These are phyloP conservation scores for Talaromyces albobiverticillius DNA, from an alignment of 2,329 filamentous ascomycete species.

Conservation along the genomic window DNA sequence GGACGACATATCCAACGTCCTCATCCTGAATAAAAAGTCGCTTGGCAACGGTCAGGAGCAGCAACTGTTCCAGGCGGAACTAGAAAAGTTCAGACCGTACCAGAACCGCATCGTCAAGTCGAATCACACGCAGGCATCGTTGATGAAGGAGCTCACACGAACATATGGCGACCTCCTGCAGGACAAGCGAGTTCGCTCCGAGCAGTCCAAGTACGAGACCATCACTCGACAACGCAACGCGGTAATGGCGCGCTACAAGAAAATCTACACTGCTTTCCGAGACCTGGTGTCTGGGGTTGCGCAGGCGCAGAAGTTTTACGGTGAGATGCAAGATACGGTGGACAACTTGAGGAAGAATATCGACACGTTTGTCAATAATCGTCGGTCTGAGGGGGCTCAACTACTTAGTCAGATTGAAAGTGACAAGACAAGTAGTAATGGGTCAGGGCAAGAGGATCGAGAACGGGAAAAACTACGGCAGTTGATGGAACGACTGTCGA, in stretches of 20 bases:
- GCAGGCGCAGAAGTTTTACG: slow-evolving; percentile 89
- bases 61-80: slow-evolving; percentile 88
- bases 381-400: slow-evolving; percentile 84
- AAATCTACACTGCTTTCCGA: slow-evolving; percentile 87
- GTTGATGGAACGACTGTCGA: slow-evolving; percentile 93
- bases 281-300: slow-evolving; percentile 82
- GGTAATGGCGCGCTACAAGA: slow-evolving; percentile 83
- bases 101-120: slow-evolving; percentile 89
- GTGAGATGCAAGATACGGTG: slow-evolving; percentile 92
- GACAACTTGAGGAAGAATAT: slow-evolving; percentile 93
- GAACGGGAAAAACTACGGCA: slow-evolving; percentile 83
- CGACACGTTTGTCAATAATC: slow-evolving; percentile 93
- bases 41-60: slow-evolving; percentile 80
- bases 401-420: slow-evolving; percentile 85
- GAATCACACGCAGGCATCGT: slow-evolving; percentile 87
- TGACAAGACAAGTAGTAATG: slow-evolving; percentile 63
- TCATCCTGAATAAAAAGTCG: slow-evolving; percentile 97
- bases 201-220: slow-evolving; percentile 91
- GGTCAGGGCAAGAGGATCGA: slow-evolving; percentile 65
- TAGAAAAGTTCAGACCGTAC: slow-evolving; percentile 95
- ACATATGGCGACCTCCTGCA: slow-evolving; percentile 85
- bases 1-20: slow-evolving; percentile 94
- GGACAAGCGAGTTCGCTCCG: slow-evolving; percentile 87
- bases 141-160: slow-evolving; percentile 91
- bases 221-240: slow-evolving; percentile 78